Evolutionary conservation across 176 grass and related monocot genomes (phyloP), one percentile per base, ranked within the genome.

Genomic region (Phragmites australis): DNA sequence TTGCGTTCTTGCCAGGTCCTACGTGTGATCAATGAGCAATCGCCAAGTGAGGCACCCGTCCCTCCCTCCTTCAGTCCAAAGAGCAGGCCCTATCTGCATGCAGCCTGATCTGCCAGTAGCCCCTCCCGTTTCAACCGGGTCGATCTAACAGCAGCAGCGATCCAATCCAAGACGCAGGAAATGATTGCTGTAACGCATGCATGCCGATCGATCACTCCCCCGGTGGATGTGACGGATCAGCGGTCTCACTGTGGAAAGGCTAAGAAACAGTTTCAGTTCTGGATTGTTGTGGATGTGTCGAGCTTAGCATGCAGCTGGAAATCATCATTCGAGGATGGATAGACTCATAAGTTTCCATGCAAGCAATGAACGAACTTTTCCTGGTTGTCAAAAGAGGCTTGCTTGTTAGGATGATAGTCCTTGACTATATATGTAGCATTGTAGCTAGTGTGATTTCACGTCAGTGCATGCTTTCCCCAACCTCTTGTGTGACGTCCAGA

Each of bases 231-330:
- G 55, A 83, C 66, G 74, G 73, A 66, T n/a, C 40, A 88, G 64
- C 79, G 21, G 63, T 61, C 7, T 21, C 17, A 44, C 78, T 70
- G 85, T 70, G 53, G 1, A 7, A 81, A 68, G 41, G 42, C 19
- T 6, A 41, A 2, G 22, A 4, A 75, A 87, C 52, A 79, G 86
- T 58, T 4, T 15, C 74, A 2, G 57, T 7, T 79, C 65, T 88
- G 86, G 86, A 57, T 15, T 31, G 59, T 56, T 66, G 49, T 5
- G 58, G 49, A 59, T 57, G 80, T 83, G 67, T 74, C 74, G 64
- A 87, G 22, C 64, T 69, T 48, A 49, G 22, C 21, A 17, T 19
- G 50, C 61, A 31, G 17, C 45, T 49, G 18, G 11, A 64, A 63
- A 77, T 77, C 43, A 77, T 77, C 70, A 15, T 64, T 73, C 48